Base-by-base conservation (phyloP, 1,284 basidiomycete genomes). In the Phlebopus sp. region DNA sequence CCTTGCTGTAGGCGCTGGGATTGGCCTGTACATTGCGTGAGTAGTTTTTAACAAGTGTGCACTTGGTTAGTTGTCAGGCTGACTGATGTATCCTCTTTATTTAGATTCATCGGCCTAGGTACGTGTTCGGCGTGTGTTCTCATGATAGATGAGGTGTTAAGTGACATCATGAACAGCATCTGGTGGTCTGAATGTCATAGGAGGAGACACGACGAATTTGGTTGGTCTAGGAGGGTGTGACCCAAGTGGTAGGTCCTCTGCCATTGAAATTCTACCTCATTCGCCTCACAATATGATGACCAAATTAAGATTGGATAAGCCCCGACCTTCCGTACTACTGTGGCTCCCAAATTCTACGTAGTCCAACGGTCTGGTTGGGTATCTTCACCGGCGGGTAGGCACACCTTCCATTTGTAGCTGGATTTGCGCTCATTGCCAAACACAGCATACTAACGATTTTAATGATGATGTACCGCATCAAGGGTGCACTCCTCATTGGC, bases 291-390 rank as follows among this genome's bases (percentile, higher is more conserved):
- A 14, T 8, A 8, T 21, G 19, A 23, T 45, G 11, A 7, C 8
- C 25, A 9, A 25, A 47, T 19, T 23, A 25, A 63, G 72, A 76
- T 49, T 69, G 66, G 60, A 19, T 69, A 41, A 61, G 62, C 35
- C 44, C 59, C 0, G 64, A 66, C 52, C 67, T 86, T 21, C 70
- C 79, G 2, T 59, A 79, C 44, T 90, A 81, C 65, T 95, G 92
- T 56, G 68, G 69, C 6, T 67, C 72, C n/a, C 81, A 78, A 49
- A 84, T 91, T 10, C 68, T 93, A 35, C 85, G 81, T 49, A 81
- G 72, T 55, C 90, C 89, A 2, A 86, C 83, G 4, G 81, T 90
- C 68, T 95, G 92, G 92, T 72, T 94, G n/a, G 92, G 92, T 44
- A 81, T 94, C 50, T 91, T 93, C 68, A 71, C 84, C 15, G 92